These are phyloP conservation scores for Pseudogymnoascus pannorum DNA, from an alignment of 2,329 filamentous ascomycete species.

Conservation along the genomic window DNA sequence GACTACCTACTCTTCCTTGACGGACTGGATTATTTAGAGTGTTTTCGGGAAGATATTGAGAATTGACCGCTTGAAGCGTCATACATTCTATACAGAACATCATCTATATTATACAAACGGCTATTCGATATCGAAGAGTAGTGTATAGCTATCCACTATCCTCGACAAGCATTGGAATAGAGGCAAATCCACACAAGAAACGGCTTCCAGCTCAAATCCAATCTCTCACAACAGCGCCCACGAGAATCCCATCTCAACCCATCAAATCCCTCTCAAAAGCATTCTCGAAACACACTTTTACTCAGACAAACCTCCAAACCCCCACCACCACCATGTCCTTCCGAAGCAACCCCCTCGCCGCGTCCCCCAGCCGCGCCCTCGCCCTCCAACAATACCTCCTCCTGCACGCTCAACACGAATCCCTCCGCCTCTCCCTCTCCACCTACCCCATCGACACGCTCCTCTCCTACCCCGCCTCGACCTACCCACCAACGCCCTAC, in stretches of 20 bases:
- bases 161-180: background rate
- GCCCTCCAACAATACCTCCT: slow-evolving; percentile 31
- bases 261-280: background rate
- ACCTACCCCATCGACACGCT: slow-evolving; percentile 10
- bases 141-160: background rate
- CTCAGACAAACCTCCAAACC: no score
- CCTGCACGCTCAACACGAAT: slow-evolving; percentile 28
- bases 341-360: slow-evolving; percentile 18
- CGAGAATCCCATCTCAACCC: background rate
- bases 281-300: background rate
- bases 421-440: slow-evolving; percentile 28
- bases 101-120: background rate
- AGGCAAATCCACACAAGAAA: background rate
- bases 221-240: background rate
- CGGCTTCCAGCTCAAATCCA: background rate
- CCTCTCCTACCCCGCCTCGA: slow-evolving; percentile 9
- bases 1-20: background rate
- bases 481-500: background rate
- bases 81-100: background rate
- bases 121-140: background rate
- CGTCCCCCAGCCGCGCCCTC: slow-evolving; percentile 25
- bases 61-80: background rate
- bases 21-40: slow-evolving; percentile 5
- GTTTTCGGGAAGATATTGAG: background rate
- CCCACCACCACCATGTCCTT: slow-evolving; percentile 11